A percentile compares a stretch with the other conserved stretches of the same genome.
Evolutionary conservation across 305 asterid species (phyloP).

Genomic region (Euphrasia arctica): DNA sequence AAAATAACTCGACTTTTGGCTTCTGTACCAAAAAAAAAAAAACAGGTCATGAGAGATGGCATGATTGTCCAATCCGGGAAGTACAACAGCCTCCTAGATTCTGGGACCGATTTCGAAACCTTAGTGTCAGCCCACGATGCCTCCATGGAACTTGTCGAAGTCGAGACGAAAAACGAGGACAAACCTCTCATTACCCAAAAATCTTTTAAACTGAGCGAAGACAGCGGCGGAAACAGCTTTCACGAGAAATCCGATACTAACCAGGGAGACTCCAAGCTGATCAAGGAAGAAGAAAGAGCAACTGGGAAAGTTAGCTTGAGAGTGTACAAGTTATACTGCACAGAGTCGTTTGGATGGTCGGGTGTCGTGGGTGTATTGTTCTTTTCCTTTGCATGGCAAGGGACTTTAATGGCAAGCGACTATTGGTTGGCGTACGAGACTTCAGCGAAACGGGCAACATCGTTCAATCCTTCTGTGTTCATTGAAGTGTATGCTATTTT

Average conservation of each 20-base stretch:
- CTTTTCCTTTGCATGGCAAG: conserved; percentile 71
- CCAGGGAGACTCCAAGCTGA: conserved; percentile 61
- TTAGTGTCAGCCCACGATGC: conserved; percentile 89
- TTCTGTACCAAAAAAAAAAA: conserved; percentile 14
- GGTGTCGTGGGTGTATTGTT: conserved; percentile 56
- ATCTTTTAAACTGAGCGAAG: conserved; percentile 47
- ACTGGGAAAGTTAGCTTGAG: conserved; percentile 70
- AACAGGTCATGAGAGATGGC: conserved; percentile 95
- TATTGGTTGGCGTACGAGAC: conserved; percentile 96
- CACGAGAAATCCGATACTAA: conserved; percentile 35
- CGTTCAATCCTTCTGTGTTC: conserved; percentile 67
- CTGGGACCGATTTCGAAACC: conserved; percentile 71
- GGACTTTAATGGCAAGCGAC: conserved; percentile 66
- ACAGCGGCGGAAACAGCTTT: conserved; percentile 45
- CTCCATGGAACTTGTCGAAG: conserved; percentile 90
- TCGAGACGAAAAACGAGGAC: conserved; percentile 45
- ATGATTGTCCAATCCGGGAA: conserved; percentile 83
- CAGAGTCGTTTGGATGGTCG: conserved; percentile 85
- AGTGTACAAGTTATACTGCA: conserved; percentile 75
- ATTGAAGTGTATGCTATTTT: conserved; percentile 59
- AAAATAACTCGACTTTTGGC: conserved; percentile 12
- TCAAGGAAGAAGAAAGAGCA: conserved; percentile 92
- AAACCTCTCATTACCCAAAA: conserved; percentile 32
- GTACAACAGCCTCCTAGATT: conserved; percentile 48
- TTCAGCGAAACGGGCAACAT: conserved; percentile 49